These are phyloP conservation scores for Pisolithus orientalis DNA, from an alignment of 768 basidiomycete species.

Conservation along the genomic window DNA sequence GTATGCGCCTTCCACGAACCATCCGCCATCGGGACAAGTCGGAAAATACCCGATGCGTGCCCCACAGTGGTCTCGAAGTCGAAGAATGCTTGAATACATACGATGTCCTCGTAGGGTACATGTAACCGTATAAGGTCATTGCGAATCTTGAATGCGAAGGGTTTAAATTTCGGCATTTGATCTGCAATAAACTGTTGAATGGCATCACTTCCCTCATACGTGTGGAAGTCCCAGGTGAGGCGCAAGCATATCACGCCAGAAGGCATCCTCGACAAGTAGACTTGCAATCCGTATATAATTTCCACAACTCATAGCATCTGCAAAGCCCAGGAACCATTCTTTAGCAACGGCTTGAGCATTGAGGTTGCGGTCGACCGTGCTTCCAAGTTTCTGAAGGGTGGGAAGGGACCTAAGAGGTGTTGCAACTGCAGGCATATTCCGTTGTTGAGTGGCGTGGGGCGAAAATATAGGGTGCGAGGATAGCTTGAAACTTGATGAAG, in stretches of 20 bases:
- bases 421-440: not conserved
- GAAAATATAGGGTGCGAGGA: not conserved
- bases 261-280: constrained; percentile 25
- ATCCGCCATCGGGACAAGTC: constrained; percentile 42
- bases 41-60: constrained; percentile 44
- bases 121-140: constrained; percentile 27
- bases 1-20: constrained; percentile 54
- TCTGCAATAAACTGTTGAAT: constrained; percentile 36
- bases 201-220: constrained; percentile 34
- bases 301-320: constrained; percentile 13
- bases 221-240: constrained; percentile 52
- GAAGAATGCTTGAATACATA: constrained; percentile 52
- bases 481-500: not conserved
- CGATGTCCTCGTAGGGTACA: constrained; percentile 45
- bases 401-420: constrained; percentile 12
- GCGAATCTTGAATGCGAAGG: constrained; percentile 12
- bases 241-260: constrained; percentile 50
- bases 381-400: constrained; percentile 22
- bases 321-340: constrained; percentile 20
- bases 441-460: not conserved
- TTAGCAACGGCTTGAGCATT: constrained; percentile 18
- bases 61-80: constrained; percentile 48
- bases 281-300: constrained; percentile 14
- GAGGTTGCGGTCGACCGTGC: constrained; percentile 9
- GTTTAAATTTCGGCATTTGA: constrained; percentile 26